phyloP scores from a whole-genome alignment of 2,329 filamentous ascomycete genomes.

The Blastomyces parvus region DNA sequence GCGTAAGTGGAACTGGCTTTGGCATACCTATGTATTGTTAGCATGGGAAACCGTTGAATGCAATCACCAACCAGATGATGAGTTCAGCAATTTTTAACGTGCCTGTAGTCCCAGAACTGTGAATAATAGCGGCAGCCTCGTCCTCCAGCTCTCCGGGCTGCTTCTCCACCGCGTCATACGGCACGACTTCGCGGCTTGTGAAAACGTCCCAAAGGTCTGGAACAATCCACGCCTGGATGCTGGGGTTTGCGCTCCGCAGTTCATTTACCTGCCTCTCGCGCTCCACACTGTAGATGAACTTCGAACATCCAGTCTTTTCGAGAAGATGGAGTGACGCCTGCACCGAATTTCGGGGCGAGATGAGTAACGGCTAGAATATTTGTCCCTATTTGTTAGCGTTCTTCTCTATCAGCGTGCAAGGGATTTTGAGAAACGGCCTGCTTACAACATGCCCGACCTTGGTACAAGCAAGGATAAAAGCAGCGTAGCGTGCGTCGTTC shows the following conservation, averaged over 20 bases:
- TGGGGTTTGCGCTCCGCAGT: conserved; percentile 12
- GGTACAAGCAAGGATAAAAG: conserved; percentile 17
- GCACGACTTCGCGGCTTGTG: conserved; percentile 5
- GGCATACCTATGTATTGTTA: conserved; percentile 20
- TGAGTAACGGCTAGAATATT: conserved; percentile 19
- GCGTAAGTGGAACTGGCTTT: conserved; percentile 24
- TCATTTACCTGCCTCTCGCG: conserved; percentile 20
- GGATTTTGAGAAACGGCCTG: conserved; percentile 19
- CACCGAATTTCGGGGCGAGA: conserved; percentile 20
- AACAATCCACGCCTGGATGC: conserved; percentile 12
- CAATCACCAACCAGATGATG: no score
- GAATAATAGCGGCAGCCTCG: conserved; percentile 22
- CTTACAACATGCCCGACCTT: conserved; percentile 15
- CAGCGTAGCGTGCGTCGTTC: conserved; percentile 19
- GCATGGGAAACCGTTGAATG: not conserved
- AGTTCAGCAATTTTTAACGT: conserved; percentile 1
- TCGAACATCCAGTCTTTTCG: conserved; percentile 9
- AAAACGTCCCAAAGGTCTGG: conserved; percentile 16
- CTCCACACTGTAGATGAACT: conserved; percentile 15
- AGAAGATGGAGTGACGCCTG: conserved; percentile 17
- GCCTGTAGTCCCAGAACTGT: conserved; percentile 34
- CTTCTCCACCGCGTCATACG: conserved; percentile 18
- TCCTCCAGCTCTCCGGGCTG: conserved; percentile 19
- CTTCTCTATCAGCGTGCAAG: conserved; percentile 21
- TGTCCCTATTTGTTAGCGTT: conserved; percentile 12